Conservation (phyloP, 192 early-diverging fungal genomes). For the Gorgonomyces haynaldii region DNA sequence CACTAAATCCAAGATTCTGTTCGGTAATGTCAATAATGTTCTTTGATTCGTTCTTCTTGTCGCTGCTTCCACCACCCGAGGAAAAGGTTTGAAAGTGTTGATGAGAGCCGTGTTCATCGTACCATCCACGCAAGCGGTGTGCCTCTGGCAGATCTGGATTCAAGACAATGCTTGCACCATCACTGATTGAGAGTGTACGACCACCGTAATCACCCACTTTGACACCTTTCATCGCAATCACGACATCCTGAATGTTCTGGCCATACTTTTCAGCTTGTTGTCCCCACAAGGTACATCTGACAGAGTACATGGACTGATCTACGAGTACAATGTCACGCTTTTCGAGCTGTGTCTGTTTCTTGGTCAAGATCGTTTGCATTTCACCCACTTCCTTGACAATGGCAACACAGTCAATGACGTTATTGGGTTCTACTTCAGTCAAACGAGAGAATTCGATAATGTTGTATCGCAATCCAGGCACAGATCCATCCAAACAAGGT, state of each 20-base stretch:
- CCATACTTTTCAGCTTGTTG: conserved; percentile 57
- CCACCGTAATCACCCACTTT: conserved; percentile 82
- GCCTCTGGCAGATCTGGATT: conserved; percentile 75
- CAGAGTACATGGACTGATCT: conserved; percentile 57
- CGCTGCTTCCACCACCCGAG: conserved; percentile 14
- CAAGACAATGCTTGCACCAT: conserved; percentile 28
- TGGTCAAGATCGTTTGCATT: conserved; percentile 45
- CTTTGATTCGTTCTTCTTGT: conserved; percentile 39
- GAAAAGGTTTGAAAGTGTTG: conserved; percentile 22
- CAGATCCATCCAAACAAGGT: conserved; percentile 35
- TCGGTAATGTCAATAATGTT: conserved; percentile 54
- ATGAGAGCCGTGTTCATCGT: conserved; percentile 11
- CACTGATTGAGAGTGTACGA: conserved; percentile 37
- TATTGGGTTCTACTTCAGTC: conserved; percentile 56
- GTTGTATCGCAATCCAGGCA: conserved; percentile 50
- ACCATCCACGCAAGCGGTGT: conserved; percentile 65
- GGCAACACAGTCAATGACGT: conserved; percentile 65
- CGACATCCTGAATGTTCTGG: conserved; percentile 19
- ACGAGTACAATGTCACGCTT: conserved; percentile 79
- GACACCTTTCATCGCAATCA: conserved; percentile 77
- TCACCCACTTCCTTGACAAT: conserved; percentile 56
- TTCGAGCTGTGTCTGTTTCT: conserved; percentile 51
- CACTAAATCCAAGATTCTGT: conserved; percentile 53
- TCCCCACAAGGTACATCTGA: conserved; percentile 82
- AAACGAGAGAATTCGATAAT: conserved; percentile 62